phyloP scores from a whole-genome alignment of 331 rosid genomes.

The Acacia pycnantha region DNA sequence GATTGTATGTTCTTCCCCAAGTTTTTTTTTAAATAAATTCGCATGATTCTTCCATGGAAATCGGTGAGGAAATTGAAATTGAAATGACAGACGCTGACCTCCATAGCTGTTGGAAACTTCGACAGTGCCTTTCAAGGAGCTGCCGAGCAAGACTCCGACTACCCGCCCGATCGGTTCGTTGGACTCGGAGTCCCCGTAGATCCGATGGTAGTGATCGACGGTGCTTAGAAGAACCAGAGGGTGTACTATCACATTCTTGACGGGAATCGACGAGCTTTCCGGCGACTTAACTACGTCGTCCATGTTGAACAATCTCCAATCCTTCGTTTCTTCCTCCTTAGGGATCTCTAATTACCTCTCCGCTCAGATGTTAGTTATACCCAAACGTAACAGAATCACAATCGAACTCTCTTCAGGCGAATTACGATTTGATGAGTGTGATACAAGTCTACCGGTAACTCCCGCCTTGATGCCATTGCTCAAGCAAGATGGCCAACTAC shows the following conservation, averaged over 20 bases:
- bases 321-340: background rate
- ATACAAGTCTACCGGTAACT: too few species aligned
- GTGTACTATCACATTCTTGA: conserved; percentile 71
- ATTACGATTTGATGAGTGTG: too few species aligned
- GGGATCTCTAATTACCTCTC: background rate
- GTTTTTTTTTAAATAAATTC: background rate
- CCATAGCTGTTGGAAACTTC: conserved; percentile 73
- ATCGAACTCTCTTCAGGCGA: background rate
- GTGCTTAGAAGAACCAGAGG: conserved; percentile 67
- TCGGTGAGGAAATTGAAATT: background rate
- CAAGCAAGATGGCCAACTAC: background rate
- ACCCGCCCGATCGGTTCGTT: conserved; percentile 65
- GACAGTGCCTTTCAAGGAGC: conserved; percentile 58
- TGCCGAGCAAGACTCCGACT: conserved; percentile 64
- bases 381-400: background rate
- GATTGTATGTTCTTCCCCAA: background rate
- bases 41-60: too few species aligned
- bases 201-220: conserved; percentile 45
- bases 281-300: conserved; percentile 66
- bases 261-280: conserved; percentile 46
- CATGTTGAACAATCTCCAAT: conserved; percentile 27
- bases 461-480: too few species aligned
- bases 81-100: conserved; percentile 27
- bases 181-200: too few species aligned
- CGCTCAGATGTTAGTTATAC: background rate